These are phyloP conservation scores for Xylogone sp. DNA, from an alignment of 2,329 filamentous ascomycete species.

Conservation along the genomic window DNA sequence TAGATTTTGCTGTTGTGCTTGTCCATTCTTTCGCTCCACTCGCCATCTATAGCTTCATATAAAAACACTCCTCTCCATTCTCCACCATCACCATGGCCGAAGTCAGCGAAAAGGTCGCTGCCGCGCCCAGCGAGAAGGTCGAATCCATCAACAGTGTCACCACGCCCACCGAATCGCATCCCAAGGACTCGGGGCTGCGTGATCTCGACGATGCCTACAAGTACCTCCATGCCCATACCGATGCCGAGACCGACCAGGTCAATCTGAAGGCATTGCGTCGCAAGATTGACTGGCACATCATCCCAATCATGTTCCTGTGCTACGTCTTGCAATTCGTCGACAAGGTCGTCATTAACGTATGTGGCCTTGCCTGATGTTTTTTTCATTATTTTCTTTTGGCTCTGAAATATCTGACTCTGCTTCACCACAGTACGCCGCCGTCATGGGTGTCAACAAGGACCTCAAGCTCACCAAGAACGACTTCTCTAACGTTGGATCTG, in stretches of 20 bases:
- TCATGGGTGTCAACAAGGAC: conserved; percentile 59
- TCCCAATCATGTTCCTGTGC: conserved; percentile 58
- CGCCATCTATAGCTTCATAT: too few relatives aligned
- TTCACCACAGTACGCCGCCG: conserved; percentile 52
- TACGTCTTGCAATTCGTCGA: conserved; percentile 63
- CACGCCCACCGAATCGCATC: neutral
- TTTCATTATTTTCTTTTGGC: neutral
- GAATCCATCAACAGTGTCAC: neutral
- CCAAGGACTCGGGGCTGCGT: conserved; percentile 3
- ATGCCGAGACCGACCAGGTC: conserved; percentile 32
- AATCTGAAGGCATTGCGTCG: conserved; percentile 44
- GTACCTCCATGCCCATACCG: conserved; percentile 32
- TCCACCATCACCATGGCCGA: neutral
- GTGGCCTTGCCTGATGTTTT: conserved; percentile 17
- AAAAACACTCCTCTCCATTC: neutral
- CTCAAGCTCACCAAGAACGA: conserved; percentile 54
- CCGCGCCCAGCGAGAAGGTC: neutral
- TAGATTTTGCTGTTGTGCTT: too few relatives aligned
- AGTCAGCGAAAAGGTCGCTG: neutral
- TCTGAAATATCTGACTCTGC: too few relatives aligned
- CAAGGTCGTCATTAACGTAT: conserved; percentile 59
- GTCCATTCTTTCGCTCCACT: too few relatives aligned
- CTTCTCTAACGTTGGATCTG: conserved; percentile 58
- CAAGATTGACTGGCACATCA: conserved; percentile 55
- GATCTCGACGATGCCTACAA: conserved; percentile 41